These are phyloP conservation scores for Nakazawaea pomicola DNA, from an alignment of 805 yeast species.

Conservation along the genomic window DNA sequence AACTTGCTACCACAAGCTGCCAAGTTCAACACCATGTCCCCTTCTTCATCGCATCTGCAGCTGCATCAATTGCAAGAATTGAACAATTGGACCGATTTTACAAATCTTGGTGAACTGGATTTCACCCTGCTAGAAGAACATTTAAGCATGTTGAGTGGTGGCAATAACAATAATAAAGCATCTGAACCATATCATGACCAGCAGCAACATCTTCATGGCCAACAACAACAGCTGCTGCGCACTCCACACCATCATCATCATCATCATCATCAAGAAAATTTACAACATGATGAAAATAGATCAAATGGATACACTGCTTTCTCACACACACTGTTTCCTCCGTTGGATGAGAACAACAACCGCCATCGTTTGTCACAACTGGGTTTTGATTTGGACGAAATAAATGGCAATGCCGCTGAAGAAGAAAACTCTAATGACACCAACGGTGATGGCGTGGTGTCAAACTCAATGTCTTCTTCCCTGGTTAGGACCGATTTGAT, in stretches of 20 bases:
- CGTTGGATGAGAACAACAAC: not conserved
- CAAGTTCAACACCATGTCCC: too few species aligned
- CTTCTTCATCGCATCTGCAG: not conserved
- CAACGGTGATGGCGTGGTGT: too few species aligned
- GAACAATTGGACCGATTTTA: conserved; percentile 8
- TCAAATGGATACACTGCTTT: conserved; percentile 11
- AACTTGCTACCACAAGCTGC: not conserved
- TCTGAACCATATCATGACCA: not conserved
- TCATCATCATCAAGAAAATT: too few species aligned
- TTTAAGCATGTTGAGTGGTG: not conserved
- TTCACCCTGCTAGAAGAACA: conserved; percentile 9
- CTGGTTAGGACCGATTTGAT: conserved; percentile 50
- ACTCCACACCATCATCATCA: conserved; percentile 6
- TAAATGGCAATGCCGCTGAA: not conserved
- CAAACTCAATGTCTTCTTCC: too few species aligned
- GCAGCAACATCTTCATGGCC: conserved; percentile 1
- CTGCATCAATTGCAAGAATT: conserved; percentile 1
- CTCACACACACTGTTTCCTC: conserved; percentile 11
- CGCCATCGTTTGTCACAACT: not conserved
- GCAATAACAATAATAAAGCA: not conserved
- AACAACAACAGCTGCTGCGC: not conserved
- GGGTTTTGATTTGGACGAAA: not conserved
- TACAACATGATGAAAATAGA: too few species aligned
- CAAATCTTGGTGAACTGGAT: conserved; percentile 8
- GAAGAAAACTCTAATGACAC: too few species aligned